Base-by-base conservation (phyloP, 2,329 filamentous ascomycete genomes). In the Intubia oerlemansii region DNA sequence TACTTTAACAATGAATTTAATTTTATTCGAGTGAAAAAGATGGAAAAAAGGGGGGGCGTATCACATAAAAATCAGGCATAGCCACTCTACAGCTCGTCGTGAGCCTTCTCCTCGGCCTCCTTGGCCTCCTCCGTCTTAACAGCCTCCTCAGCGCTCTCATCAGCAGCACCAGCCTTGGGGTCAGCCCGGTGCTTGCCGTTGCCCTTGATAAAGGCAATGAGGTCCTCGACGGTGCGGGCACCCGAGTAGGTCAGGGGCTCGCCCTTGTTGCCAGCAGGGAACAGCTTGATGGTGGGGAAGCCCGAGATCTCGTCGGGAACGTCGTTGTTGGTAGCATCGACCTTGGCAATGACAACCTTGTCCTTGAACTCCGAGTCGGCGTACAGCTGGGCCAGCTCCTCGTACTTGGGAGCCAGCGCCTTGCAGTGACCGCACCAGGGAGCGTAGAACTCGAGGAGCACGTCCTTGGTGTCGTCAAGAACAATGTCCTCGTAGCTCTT, bases 371-470 rank as follows among this genome's bases (percentile, higher is more conserved):
- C 73, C 59, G 75, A 61, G 69, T 69, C 53, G 67, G 69, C 62
- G 58, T 81, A 93, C 34, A 70, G 62, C 34, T 62, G 53, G 32
- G 68, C 88, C 34, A 98, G 77, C 53, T 93, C 80, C 38, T 98
- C 88, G 54, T 93, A 98, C 54, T 92, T 75, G 45, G 88, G 88
- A 32, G 88, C 85, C 37, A 98, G 75, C 53, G 71, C 84, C 70
- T 95, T 95, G 80, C 88, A 98, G 70, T 98, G 88, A 43, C 88
- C 88, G 52, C 88, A 98, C 88, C 88, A 98, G 39, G 88, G 88
- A 34, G 88, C 88, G 60, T 98, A 98, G 62, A 92, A 95, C 63
- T 98, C 88, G 39, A 98, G 57, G 41, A 98, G 68, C 34, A 98
- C 88, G 53, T 98, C 88, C 75, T 95, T 95, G 49, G 74, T 65